phyloP scores from a whole-genome alignment of 345 rosid genomes.

The Populus nigra region DNA sequence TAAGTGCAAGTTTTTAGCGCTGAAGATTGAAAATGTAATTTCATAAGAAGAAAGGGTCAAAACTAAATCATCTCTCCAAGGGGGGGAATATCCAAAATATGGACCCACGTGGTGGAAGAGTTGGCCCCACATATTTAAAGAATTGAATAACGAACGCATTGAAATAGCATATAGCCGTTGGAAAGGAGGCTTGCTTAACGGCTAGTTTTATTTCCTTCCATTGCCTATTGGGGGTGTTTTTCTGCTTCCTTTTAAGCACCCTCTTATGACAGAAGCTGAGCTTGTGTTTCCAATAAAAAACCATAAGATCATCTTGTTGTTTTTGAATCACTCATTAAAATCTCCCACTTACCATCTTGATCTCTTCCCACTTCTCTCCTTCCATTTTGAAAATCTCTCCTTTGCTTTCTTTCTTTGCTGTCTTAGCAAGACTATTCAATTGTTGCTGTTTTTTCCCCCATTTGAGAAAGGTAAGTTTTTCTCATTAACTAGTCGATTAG shows the following conservation, averaged over 20 bases:
- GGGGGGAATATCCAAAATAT: no score
- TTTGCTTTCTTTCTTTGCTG: neutral
- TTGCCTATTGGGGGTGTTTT: neutral
- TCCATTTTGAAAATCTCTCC: neutral
- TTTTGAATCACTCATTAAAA: slow-evolving; percentile 3
- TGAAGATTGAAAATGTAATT: no score
- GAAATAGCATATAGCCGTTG: slow-evolving; percentile 19
- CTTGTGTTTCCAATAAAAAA: slow-evolving; percentile 17
- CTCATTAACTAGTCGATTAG: neutral
- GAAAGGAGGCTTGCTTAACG: slow-evolving; percentile 7
- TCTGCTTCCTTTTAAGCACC: slow-evolving; percentile 4
- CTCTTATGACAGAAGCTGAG: neutral
- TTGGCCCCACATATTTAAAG: neutral
- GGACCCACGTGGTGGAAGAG: neutral
- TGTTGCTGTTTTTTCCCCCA: neutral
- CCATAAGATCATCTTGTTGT: neutral
- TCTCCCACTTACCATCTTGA: neutral
- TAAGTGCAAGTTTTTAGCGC: no score
- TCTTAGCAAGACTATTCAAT: neutral
- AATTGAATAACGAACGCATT: neutral
- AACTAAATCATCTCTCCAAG: no score
- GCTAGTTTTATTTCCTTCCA: slow-evolving; percentile 6
- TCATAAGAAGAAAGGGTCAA: no score
- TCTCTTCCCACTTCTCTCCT: neutral
- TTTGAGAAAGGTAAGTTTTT: neutral